These are phyloP conservation scores for Trametes maxima DNA, from an alignment of 768 basidiomycete species.

Conservation along the genomic window DNA sequence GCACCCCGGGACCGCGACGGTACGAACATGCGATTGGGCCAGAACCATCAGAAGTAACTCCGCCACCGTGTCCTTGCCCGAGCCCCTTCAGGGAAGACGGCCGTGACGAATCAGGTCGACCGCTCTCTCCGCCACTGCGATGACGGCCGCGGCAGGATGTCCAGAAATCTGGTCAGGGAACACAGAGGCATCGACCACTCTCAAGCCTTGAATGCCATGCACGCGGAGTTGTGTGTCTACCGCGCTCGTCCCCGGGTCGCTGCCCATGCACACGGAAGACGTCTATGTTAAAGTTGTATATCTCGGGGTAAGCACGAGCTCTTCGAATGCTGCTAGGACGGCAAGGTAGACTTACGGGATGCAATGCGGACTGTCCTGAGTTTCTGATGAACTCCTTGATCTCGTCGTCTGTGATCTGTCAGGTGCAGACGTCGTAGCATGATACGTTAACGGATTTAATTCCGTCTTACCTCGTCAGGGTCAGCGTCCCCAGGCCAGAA, in stretches of 20 bases:
- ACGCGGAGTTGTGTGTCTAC: conserved; percentile 45
- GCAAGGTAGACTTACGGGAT: conserved; percentile 24
- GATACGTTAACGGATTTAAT: not conserved
- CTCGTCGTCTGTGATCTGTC: conserved; percentile 15
- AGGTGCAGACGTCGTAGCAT: not conserved
- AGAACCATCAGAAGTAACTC: no score
- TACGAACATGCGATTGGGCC: no score
- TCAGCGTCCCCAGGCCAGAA: conserved; percentile 23
- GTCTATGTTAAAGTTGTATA: not conserved
- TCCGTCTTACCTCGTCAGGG: conserved; percentile 12
- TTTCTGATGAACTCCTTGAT: conserved; percentile 9
- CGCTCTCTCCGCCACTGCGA: conserved; percentile 23
- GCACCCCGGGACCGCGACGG: no score
- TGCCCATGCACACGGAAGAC: conserved; percentile 43
- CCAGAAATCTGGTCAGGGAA: conserved; percentile 21
- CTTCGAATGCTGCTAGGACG: not conserved
- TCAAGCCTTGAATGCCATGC: conserved; percentile 44
- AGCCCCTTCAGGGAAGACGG: no score
- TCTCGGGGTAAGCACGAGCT: not conserved
- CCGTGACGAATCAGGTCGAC: conserved; percentile 17
- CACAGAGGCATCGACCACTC: conserved; percentile 32
- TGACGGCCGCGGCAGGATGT: conserved; percentile 16
- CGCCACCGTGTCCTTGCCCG: no score
- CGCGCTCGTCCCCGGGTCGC: conserved; percentile 35
- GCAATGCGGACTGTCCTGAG: conserved; percentile 12